These are phyloP conservation scores for Kodamaea derodonti DNA, from an alignment of 1,139 yeast genomes.

Conservation along the genomic window DNA sequence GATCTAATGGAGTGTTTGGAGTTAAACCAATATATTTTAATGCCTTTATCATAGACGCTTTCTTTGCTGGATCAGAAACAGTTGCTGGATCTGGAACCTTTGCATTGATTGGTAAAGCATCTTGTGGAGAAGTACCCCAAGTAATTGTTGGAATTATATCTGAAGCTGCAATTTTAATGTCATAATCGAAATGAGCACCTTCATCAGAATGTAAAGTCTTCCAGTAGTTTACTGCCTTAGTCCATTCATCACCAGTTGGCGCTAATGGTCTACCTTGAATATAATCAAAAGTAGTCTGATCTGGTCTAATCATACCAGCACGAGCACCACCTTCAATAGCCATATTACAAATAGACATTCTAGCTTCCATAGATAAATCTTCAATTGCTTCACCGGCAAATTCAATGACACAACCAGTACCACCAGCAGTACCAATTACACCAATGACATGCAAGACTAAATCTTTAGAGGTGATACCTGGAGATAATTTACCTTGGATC, in stretches of 20 bases:
- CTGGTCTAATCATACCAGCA: slow-evolving; percentile 99
- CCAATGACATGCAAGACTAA: slow-evolving; percentile 92
- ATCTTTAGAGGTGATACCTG: slow-evolving; percentile 95
- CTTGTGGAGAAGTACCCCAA: slow-evolving; percentile 99
- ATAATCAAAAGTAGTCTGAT: slow-evolving; percentile 80
- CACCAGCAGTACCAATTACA: slow-evolving; percentile 98
- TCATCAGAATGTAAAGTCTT: slow-evolving; percentile 79
- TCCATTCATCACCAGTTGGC: slow-evolving; percentile 92
- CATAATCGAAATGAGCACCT: slow-evolving; percentile 85
- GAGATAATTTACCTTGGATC: slow-evolving; percentile 76
- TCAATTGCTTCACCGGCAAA: slow-evolving; percentile 95
- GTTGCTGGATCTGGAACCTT: slow-evolving; percentile 83
- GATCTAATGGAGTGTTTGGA: slow-evolving; percentile 76
- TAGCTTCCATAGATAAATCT: slow-evolving; percentile 91
- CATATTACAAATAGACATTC: slow-evolving; percentile 99
- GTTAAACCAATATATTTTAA: slow-evolving; percentile 85
- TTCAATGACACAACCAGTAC: slow-evolving; percentile 95
- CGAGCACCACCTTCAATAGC: slow-evolving; percentile 98
- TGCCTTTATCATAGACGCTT: slow-evolving; percentile 86
- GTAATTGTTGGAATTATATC: slow-evolving; percentile 95
- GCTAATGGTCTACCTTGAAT: slow-evolving; percentile 92
- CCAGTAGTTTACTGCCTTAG: slow-evolving; percentile 91
- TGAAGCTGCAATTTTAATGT: slow-evolving; percentile 72
- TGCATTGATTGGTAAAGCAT: slow-evolving; percentile 91
- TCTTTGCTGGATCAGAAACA: slow-evolving; percentile 69